A percentile compares a stretch with the other conserved stretches of the same genome.
Evolutionary conservation across 108 stramenopile species (phyloP).

Genomic region (Skeletonema costatum): DNA sequence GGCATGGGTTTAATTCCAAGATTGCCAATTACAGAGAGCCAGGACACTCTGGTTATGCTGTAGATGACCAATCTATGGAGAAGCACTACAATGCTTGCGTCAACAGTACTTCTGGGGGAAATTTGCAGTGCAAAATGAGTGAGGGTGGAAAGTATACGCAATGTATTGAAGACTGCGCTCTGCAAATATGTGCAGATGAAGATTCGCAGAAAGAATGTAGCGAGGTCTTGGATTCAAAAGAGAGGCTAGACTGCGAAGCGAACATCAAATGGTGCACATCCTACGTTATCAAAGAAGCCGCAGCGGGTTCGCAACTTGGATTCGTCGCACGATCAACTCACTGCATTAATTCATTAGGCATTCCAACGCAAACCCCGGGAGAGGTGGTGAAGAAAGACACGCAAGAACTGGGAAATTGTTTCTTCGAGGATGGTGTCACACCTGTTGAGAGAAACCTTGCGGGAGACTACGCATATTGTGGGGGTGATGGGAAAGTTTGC

Average conservation of each 20-base stretch:
- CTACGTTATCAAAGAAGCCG: slow-evolving; percentile 14
- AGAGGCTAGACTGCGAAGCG: background rate
- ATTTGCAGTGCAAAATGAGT: background rate
- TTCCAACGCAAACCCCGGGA: slow-evolving; percentile 34
- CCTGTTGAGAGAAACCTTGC: background rate
- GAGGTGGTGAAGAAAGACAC: background rate
- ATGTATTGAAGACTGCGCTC: slow-evolving; percentile 11
- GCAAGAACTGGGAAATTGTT: slow-evolving; percentile 8
- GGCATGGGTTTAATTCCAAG: background rate
- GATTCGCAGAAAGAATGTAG: background rate
- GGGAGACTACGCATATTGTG: slow-evolving; percentile 22
- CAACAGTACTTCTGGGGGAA: background rate
- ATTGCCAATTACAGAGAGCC: slow-evolving; percentile 16
- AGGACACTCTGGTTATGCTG: slow-evolving; percentile 16
- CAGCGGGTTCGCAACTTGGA: slow-evolving; percentile 6
- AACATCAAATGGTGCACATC: slow-evolving; percentile 25
- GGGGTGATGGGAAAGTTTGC: slow-evolving; percentile 22
- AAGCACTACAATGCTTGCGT: slow-evolving; percentile 19
- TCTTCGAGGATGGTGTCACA: background rate
- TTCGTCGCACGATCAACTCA: slow-evolving; percentile 30
- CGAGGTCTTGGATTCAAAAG: background rate
- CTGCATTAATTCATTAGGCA: slow-evolving; percentile 30
- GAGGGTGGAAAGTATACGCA: slow-evolving; percentile 4
- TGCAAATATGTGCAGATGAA: slow-evolving; percentile 4
- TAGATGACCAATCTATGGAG: slow-evolving; percentile 1